phyloP scores from a whole-genome alignment of 176 grass and related monocot species.

The Pontederia paniculata region DNA sequence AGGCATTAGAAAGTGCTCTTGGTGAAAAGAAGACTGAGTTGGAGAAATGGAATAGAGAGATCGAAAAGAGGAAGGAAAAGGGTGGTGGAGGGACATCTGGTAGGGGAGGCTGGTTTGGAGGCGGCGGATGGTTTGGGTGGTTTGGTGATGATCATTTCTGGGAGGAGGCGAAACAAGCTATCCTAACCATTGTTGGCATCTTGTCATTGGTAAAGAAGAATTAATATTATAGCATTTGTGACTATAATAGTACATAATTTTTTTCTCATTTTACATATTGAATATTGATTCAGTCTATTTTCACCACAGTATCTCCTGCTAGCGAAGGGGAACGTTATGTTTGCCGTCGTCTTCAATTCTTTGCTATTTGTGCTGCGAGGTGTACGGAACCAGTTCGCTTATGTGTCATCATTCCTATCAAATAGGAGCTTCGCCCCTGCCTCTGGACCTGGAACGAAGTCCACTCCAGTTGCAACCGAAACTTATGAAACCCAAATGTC shows the following conservation, averaged over 20 bases:
- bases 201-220: slow-evolving; percentile 20
- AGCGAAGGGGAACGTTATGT: slow-evolving; percentile 43
- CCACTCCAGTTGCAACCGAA: slow-evolving; percentile 3
- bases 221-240: not conserved
- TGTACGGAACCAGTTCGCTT: slow-evolving; percentile 23
- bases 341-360: slow-evolving; percentile 40
- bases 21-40: slow-evolving; percentile 25
- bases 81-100: slow-evolving; percentile 23
- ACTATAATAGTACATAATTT: not conserved
- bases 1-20: slow-evolving; percentile 34
- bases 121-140: slow-evolving; percentile 58
- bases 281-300: not conserved
- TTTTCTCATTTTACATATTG: not conserved
- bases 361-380: slow-evolving; percentile 41
- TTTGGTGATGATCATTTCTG: slow-evolving; percentile 53
- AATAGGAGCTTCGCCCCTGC: slow-evolving; percentile 10
- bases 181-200: slow-evolving; percentile 53
- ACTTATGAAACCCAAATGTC: slow-evolving; percentile 25
- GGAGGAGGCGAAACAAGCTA: slow-evolving; percentile 50
- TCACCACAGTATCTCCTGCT: slow-evolving; percentile 54
- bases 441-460: slow-evolving; percentile 13
- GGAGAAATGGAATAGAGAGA: slow-evolving; percentile 34
- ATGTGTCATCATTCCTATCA: slow-evolving; percentile 12
- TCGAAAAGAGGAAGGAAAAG: slow-evolving; percentile 22
- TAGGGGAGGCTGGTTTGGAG: slow-evolving; percentile 40